Evolutionary conservation across 805 yeast genomes (phyloP).

Genomic region (Torulaspora quercuum): DNA sequence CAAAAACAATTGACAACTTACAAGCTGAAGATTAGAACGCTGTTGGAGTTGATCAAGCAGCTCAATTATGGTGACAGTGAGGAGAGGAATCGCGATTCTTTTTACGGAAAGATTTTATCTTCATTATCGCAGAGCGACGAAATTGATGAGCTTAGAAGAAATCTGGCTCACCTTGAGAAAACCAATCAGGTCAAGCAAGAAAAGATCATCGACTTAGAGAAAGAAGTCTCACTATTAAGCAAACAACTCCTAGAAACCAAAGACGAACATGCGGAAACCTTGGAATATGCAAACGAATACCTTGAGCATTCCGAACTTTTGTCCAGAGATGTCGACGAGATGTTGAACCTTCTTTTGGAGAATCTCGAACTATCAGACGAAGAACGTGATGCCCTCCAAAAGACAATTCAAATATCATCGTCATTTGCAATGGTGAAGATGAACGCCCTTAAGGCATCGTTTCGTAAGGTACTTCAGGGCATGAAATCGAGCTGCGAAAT

Average conservation of each 20-base stretch:
- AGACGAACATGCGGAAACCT: slow-evolving; percentile 27
- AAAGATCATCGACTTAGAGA: slow-evolving; percentile 20
- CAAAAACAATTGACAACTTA: slow-evolving; percentile 42
- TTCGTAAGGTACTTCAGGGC: slow-evolving; percentile 18
- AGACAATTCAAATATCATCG: slow-evolving; percentile 24
- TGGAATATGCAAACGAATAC: slow-evolving; percentile 32
- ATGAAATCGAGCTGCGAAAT: slow-evolving; percentile 2
- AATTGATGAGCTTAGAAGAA: slow-evolving; percentile 18
- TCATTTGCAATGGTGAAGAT: slow-evolving; percentile 31
- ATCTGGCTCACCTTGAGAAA: slow-evolving; percentile 16
- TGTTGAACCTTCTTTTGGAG: slow-evolving; percentile 18
- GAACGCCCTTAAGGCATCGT: slow-evolving; percentile 25
- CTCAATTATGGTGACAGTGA: slow-evolving; percentile 14
- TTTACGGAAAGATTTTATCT: slow-evolving; percentile 23
- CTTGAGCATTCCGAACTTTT: slow-evolving; percentile 29
- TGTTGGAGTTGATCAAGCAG: slow-evolving; percentile 35
- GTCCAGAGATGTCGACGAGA: slow-evolving; percentile 23
- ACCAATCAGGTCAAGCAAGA: slow-evolving; percentile 20
- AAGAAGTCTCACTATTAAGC: slow-evolving; percentile 29
- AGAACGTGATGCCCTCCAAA: slow-evolving; percentile 22
- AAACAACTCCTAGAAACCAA: slow-evolving; percentile 28
- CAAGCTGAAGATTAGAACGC: slow-evolving; percentile 36
- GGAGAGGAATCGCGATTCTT: slow-evolving; percentile 17
- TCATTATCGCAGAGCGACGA: slow-evolving; percentile 24
- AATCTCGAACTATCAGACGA: slow-evolving; percentile 19